Percentiles rank a stretch among this genome's conserved stretches.
phyloP scores from a whole-genome alignment of 148 eudicot species.

The Heliamphora exappendiculata region DNA sequence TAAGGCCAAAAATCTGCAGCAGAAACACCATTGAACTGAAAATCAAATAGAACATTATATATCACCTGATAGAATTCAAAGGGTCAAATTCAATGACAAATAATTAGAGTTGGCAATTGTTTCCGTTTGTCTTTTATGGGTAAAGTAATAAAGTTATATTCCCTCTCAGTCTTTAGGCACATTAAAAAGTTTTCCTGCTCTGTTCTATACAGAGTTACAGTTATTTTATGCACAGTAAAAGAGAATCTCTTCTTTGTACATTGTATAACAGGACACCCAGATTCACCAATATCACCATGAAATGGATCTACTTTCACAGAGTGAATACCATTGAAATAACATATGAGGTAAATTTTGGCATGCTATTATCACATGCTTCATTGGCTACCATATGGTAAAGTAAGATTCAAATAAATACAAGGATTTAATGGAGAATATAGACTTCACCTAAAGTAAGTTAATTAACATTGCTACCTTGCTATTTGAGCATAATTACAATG shows the following conservation, averaged over 20 bases:
- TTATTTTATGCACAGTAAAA: not conserved
- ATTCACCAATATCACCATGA: not conserved
- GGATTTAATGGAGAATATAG: no score
- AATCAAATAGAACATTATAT: not conserved
- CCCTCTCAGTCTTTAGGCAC: not conserved
- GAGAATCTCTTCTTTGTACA: not conserved
- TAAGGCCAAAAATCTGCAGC: constrained; percentile 71
- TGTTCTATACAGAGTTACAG: not conserved
- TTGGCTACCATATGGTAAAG: not conserved
- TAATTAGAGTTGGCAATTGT: not conserved
- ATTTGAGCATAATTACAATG: no score
- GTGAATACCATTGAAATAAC: no score
- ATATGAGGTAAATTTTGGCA: not conserved
- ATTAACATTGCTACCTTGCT: no score
- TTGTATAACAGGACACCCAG: not conserved
- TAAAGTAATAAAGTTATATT: not conserved
- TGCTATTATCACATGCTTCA: not conserved
- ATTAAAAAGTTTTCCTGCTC: not conserved
- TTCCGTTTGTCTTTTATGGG: not conserved
- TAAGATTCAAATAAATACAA: no score
- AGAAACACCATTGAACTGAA: not conserved
- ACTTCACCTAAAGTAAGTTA: no score
- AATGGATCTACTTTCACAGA: not conserved
- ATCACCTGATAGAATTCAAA: not conserved
- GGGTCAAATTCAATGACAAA: not conserved